phyloP scores from a whole-genome alignment of 2,329 filamentous ascomycete genomes.

The Gremmenia infestans region DNA sequence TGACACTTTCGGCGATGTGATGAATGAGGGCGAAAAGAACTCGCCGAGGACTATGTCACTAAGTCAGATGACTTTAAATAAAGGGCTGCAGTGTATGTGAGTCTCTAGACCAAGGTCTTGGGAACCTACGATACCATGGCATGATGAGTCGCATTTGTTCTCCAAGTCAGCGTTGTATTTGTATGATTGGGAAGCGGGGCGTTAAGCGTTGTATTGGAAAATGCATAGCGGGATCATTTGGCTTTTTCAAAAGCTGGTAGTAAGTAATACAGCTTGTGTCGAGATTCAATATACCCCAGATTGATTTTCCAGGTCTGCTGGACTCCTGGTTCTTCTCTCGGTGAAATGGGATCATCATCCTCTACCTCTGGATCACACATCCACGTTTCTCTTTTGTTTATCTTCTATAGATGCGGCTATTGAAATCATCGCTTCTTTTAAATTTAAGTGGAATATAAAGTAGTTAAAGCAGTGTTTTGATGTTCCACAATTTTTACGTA shows the following conservation, averaged over 20 bases:
- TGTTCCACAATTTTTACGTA: too few relatives aligned
- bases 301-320: not conserved
- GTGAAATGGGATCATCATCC: too few relatives aligned
- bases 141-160: not conserved
- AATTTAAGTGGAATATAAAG: too few relatives aligned
- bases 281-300: not conserved
- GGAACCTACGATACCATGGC: not conserved
- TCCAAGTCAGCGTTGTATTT: constrained; percentile 2
- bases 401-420: too few relatives aligned
- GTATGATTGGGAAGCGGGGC: constrained; percentile 1
- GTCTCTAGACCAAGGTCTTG: constrained; percentile 7
- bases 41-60: constrained; percentile 61
- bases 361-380: too few relatives aligned
- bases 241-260: not conserved
- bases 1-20: constrained; percentile 35
- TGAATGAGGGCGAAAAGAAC: constrained; percentile 36
- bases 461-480: too few relatives aligned
- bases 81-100: constrained; percentile 16
- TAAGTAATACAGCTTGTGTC: not conserved
- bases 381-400: too few relatives aligned
- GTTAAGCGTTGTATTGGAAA: not conserved
- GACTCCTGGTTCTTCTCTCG: not conserved
- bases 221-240: not conserved
- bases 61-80: constrained; percentile 49
- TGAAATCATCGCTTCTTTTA: too few relatives aligned